Conservation (phyloP, 208 protist species). For the Crithidia sp. region DNA sequence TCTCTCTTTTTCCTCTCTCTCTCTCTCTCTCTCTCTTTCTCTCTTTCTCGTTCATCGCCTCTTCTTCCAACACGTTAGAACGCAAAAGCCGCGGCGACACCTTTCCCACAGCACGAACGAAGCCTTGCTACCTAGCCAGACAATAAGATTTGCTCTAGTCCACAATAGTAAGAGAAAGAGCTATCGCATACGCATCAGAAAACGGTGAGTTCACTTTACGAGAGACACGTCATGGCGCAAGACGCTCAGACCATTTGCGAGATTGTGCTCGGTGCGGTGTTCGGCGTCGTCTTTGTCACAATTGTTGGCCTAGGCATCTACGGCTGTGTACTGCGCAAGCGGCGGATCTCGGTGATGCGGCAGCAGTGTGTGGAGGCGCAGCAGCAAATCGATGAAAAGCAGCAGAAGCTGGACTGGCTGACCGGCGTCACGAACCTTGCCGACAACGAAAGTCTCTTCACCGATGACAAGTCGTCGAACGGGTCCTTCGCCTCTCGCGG, state of each 20-base stretch:
- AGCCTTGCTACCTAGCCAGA: too few species aligned
- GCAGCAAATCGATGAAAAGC: not conserved
- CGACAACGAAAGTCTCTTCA: constrained; percentile 2
- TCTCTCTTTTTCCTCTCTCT: not conserved
- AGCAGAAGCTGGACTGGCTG: constrained; percentile 17
- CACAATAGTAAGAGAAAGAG: too few species aligned
- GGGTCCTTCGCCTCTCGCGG: not conserved
- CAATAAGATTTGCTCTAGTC: too few species aligned
- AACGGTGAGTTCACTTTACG: not conserved
- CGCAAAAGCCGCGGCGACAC: too few species aligned
- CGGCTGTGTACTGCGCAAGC: constrained; percentile 2
- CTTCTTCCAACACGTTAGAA: too few species aligned
- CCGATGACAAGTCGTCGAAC: not conserved
- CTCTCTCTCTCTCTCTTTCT: constrained; percentile 9
- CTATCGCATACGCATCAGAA: too few species aligned
- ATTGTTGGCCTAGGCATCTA: constrained; percentile 1
- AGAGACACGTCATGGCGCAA: not conserved
- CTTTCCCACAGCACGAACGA: too few species aligned
- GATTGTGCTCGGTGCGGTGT: constrained; percentile 1
- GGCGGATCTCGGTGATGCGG: not conserved
- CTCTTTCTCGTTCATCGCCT: too few species aligned
- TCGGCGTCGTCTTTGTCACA: constrained; percentile 10
- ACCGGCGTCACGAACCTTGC: not conserved
- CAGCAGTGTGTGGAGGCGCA: constrained; percentile 5
- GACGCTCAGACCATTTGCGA: constrained; percentile 1